Conservation (phyloP, 495 filamentous ascomycete species). For the Penicillium nucicola region DNA sequence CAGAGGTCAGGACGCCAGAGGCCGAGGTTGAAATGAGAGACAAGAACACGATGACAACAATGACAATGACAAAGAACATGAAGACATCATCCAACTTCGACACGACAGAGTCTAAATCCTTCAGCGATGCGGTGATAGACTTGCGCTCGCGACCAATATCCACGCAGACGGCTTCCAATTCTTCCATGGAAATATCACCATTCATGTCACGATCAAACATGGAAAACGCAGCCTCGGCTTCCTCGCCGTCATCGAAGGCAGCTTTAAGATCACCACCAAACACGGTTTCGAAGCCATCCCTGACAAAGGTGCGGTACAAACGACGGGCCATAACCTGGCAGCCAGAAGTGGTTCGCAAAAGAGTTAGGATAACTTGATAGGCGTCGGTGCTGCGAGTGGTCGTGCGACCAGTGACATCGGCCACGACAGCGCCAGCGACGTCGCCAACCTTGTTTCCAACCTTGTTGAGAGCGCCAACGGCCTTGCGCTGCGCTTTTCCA, state of each 20-base stretch:
- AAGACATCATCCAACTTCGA: slow-evolving; percentile 85
- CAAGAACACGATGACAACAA: slow-evolving; percentile 80
- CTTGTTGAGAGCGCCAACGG: slow-evolving; percentile 68
- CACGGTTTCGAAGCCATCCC: slow-evolving; percentile 71
- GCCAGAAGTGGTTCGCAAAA: slow-evolving; percentile 68
- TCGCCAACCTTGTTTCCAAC: slow-evolving; percentile 86
- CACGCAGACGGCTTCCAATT: slow-evolving; percentile 88
- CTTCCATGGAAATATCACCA: slow-evolving; percentile 94
- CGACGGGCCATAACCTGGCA: slow-evolving; percentile 87
- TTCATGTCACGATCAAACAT: slow-evolving; percentile 98
- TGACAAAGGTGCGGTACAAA: slow-evolving; percentile 86
- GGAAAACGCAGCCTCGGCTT: slow-evolving; percentile 85
- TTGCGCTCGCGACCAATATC: slow-evolving; percentile 95
- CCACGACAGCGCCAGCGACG: slow-evolving; percentile 84
- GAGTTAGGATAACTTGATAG: slow-evolving; percentile 72
- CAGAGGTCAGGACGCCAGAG: slow-evolving; percentile 78
- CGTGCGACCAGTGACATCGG: slow-evolving; percentile 84
- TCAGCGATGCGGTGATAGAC: slow-evolving; percentile 88
- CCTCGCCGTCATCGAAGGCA: slow-evolving; percentile 81
- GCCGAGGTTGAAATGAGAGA: slow-evolving; percentile 87
- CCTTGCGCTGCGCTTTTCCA: slow-evolving; percentile 62
- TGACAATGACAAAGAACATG: slow-evolving; percentile 76
- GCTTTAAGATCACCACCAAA: slow-evolving; percentile 70
- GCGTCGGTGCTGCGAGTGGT: slow-evolving; percentile 76
- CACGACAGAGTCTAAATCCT: slow-evolving; percentile 95